Conservation (phyloP, 805 yeast species). For the Candida nonsorbophila region DNA sequence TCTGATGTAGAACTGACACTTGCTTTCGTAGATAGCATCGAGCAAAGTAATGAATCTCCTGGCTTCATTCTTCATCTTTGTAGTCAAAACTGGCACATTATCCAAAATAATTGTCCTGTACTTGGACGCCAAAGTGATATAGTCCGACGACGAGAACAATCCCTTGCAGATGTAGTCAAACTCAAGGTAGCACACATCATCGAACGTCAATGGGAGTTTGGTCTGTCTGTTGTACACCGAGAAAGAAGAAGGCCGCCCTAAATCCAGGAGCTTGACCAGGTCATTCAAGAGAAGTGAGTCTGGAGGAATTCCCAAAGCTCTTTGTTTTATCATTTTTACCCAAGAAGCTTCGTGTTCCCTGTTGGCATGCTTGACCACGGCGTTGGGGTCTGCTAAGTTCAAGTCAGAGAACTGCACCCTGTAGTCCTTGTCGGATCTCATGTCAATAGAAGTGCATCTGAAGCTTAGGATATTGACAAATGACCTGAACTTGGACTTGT, state of each 20-base stretch:
- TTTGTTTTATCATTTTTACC: conserved; percentile 22
- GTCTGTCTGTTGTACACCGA: conserved; percentile 55
- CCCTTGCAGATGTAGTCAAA: conserved; percentile 54
- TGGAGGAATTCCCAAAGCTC: conserved; percentile 10
- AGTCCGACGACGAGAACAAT: conserved; percentile 61
- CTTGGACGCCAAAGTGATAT: conserved; percentile 59
- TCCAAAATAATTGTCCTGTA: conserved; percentile 55
- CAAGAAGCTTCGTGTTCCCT: conserved; percentile 23
- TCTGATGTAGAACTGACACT: conserved; percentile 53
- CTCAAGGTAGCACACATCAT: conserved; percentile 43
- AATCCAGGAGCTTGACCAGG: conserved; percentile 6
- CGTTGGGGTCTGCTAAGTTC: conserved; percentile 19
- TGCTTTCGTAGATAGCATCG: conserved; percentile 66
- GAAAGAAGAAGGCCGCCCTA: conserved; percentile 22
- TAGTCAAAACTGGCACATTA: conserved; percentile 54
- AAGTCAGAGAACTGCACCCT: conserved; percentile 26
- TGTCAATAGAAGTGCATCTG: conserved; percentile 58
- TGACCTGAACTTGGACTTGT: conserved; percentile 49
- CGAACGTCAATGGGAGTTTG: conserved; percentile 37
- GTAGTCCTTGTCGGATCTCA: conserved; percentile 57
- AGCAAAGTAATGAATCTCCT: conserved; percentile 59
- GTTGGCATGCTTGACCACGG: conserved; percentile 23
- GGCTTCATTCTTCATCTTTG: conserved; percentile 61
- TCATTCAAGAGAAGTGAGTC: conserved; percentile 5
- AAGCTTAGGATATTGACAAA: conserved; percentile 53